Evolutionary conservation across 345 rosid genomes (phyloP).

Genomic region (Melaleuca quinquenervia): DNA sequence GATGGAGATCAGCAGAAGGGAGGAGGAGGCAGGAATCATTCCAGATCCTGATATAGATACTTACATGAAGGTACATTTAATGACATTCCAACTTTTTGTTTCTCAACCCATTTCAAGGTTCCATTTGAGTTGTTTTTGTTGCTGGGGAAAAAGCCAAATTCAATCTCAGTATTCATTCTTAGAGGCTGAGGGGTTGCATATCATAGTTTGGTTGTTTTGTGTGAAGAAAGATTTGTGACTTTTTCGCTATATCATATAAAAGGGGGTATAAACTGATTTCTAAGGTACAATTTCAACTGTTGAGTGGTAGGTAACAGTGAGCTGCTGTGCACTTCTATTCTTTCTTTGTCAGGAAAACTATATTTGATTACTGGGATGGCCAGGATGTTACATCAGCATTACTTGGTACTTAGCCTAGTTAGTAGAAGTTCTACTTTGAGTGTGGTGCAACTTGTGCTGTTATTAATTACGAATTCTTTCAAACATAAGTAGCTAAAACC

Average conservation of each 20-base stretch:
- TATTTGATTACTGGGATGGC: not conserved
- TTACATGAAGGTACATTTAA: slow-evolving; percentile 29
- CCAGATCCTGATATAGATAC: slow-evolving; percentile 34
- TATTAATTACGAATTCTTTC: not conserved
- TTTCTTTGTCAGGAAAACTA: not conserved
- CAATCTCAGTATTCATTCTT: no score
- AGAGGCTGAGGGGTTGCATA: no score
- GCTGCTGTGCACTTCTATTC: not conserved
- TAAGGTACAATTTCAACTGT: not conserved
- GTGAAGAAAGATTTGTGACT: no score
- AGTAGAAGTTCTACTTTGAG: not conserved
- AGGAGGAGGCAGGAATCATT: slow-evolving; percentile 28
- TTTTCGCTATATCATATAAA: not conserved
- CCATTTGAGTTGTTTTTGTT: no score
- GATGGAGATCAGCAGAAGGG: slow-evolving; percentile 31
- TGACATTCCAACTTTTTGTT: not conserved
- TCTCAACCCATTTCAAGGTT: no score
- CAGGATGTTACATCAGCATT: not conserved
- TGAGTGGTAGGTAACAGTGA: not conserved
- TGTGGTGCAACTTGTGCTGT: not conserved
- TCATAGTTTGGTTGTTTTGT: no score
- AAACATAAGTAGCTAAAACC: not conserved
- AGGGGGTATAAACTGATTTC: not conserved
- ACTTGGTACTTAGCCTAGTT: not conserved
- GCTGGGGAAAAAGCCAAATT: no score